Evolutionary conservation across 495 filamentous ascomycete species (phyloP).

Genomic region (Xylaria curta): DNA sequence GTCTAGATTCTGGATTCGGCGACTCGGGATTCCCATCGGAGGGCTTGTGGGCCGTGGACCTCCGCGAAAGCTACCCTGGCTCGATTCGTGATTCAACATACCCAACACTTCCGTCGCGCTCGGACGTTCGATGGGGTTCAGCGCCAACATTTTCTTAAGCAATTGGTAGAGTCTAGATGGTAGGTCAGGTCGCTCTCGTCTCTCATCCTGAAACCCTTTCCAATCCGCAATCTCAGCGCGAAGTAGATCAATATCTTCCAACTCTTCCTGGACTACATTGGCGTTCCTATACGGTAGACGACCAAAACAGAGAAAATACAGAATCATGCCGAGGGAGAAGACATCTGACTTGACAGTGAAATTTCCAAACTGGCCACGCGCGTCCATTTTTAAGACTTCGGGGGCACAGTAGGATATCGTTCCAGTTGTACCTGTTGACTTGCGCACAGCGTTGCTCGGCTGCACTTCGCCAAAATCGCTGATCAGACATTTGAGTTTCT

Average conservation of each 20-base stretch:
- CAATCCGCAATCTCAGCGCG: slow-evolving; percentile 86
- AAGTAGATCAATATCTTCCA: slow-evolving; percentile 89
- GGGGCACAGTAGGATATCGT: slow-evolving; percentile 98
- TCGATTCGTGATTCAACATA: slow-evolving; percentile 73
- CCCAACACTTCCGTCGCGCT: slow-evolving; percentile 86
- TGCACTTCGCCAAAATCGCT: slow-evolving; percentile 98
- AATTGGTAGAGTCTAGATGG: slow-evolving; percentile 87
- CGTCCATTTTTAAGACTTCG: slow-evolving; percentile 79
- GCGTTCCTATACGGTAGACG: slow-evolving; percentile 84
- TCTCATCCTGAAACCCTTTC: slow-evolving; percentile 82
- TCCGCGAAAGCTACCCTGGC: slow-evolving; percentile 45
- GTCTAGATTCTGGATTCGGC: slow-evolving; percentile 63
- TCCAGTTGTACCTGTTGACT: slow-evolving; percentile 90
- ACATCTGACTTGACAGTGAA: slow-evolving; percentile 97
- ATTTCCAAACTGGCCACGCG: slow-evolving; percentile 78
- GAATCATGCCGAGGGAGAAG: slow-evolving; percentile 96
- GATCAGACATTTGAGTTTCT: slow-evolving; percentile 78
- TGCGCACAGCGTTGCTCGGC: slow-evolving; percentile 74
- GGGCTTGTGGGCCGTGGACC: slow-evolving; percentile 42
- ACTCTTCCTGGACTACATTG: slow-evolving; percentile 85
- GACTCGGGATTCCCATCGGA: slow-evolving; percentile 43
- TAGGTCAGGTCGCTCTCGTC: slow-evolving; percentile 75
- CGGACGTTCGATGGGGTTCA: slow-evolving; percentile 78
- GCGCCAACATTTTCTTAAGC: slow-evolving; percentile 77
- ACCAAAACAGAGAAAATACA: slow-evolving; percentile 97